These are phyloP conservation scores for Calonectria hongkongensis DNA, from an alignment of 2,329 filamentous ascomycete genomes.

Conservation along the genomic window DNA sequence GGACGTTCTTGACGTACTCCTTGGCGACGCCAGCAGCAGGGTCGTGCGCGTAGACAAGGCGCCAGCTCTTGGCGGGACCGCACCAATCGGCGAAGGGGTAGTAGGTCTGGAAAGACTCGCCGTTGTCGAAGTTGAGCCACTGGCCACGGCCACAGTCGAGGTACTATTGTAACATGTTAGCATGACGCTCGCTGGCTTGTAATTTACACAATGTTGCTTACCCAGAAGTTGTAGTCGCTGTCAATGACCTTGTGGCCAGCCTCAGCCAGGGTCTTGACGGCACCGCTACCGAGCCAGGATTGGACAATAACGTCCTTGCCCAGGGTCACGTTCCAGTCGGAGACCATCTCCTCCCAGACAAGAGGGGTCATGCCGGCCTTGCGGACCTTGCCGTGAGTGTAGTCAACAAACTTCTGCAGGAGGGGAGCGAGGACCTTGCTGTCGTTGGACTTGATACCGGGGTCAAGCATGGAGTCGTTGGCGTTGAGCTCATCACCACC, in stretches of 20 bases:
- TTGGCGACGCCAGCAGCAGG: conserved; percentile 78
- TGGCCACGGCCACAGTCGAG: conserved; percentile 89
- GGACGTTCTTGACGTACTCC: conserved; percentile 78
- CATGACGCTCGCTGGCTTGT: neutral
- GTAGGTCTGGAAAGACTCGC: conserved; percentile 68
- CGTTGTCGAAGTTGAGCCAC: conserved; percentile 83
- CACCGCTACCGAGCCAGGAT: conserved; percentile 81
- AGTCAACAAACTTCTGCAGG: conserved; percentile 85
- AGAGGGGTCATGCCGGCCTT: conserved; percentile 81
- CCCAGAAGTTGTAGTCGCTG: conserved; percentile 87
- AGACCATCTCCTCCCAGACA: conserved; percentile 92
- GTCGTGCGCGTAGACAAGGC: conserved; percentile 86
- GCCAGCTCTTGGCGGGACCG: conserved; percentile 87
- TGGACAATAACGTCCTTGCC: conserved; percentile 84
- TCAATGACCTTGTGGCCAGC: conserved; percentile 83
- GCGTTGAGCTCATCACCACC: conserved; percentile 92
- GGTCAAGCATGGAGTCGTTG: conserved; percentile 80
- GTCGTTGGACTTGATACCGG: conserved; percentile 81
- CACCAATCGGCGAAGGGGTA: conserved; percentile 90
- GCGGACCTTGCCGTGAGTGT: conserved; percentile 79
- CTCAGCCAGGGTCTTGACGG: conserved; percentile 76
- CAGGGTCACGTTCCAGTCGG: conserved; percentile 85
- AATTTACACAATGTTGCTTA: conserved; percentile 66
- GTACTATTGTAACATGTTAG: conserved; percentile 71
- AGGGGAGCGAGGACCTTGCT: conserved; percentile 80